Base-by-base conservation (phyloP, 1,284 basidiomycete genomes). In the Filobasidium uniguttulatum region DNA sequence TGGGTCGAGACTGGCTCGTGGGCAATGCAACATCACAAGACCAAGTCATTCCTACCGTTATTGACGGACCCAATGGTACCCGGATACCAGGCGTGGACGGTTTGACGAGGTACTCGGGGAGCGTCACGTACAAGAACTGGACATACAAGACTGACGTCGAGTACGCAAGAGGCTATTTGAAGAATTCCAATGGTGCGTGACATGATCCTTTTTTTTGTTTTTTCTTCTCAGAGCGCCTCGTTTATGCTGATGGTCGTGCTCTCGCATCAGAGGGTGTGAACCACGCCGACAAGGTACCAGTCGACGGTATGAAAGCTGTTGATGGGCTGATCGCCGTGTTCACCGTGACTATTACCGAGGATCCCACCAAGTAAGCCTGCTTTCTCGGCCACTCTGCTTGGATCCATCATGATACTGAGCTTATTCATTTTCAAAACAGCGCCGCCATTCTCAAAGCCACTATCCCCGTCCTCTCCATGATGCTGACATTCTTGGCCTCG, bases 311-410 rank as follows among this genome's bases (percentile, higher is more conserved):
- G 14, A 80, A 79, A 46, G 80, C 88, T 0, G 75, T 82, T 5
- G 90, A 96, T 63, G 90, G 91, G 0, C 72, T 89, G 4, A 82
- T 94, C 0, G 88, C 86, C 0, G 71, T 96, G 1, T 60, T 93
- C 57, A 81, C 79, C 0, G 82, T 91, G 44, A 78, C 75, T 60
- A 79, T 90, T 36, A 74, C 77, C n/a, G n/a, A n/a, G n/a, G n/a
- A n/a, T n/a, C n/a, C n/a, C n/a, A n/a, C n/a, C n/a, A n/a, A n/a
- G n/a, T n/a, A n/a, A n/a, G n/a, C n/a, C n/a, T n/a, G n/a, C n/a
- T n/a, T n/a, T n/a, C n/a, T n/a, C n/a, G n/a, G n/a, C n/a, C n/a
- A n/a, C n/a, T n/a, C n/a, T n/a, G n/a, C n/a, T n/a, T n/a, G n/a
- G n/a, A n/a, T n/a, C n/a, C n/a, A n/a, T n/a, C n/a, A n/a, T n/a